Base-by-base conservation (phyloP, 306 rosid genomes). In the Begonia peltatifolia region DNA sequence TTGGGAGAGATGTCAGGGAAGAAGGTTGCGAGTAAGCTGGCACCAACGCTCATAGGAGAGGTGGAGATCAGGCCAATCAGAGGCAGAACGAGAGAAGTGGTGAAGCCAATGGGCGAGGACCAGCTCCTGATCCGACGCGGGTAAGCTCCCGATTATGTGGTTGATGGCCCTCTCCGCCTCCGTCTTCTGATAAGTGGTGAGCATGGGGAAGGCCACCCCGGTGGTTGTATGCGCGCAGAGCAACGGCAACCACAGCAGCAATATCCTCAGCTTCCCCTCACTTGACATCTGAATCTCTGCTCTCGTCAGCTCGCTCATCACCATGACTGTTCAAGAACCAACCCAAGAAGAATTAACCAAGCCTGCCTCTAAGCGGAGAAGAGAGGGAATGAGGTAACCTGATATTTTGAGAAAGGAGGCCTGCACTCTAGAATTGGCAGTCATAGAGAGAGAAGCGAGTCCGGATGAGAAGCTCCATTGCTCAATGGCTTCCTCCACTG, bases 1-100 rank as follows among this genome's bases (percentile, higher is more conserved):
- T 3, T 30, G 38, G 8, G 38, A 30, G 38, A 30, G 38, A 30
- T 30, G 1, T 30, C 38, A 30, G 38, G 38, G 38, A 30, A 30
- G 50, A 13, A 12, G 59, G 30, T 41, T 62, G 41, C 73, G 68
- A 38, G 68, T 62, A 41, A 41, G 51, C 23, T 56, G 63, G 63
- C 73, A 68, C 73, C 73, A 68, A 6, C 68, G 67, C 52, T 68
- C 73, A 11, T 68, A 61, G 17, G 73, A 46, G n/a, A 11, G 14
- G 46, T 61, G 73, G 44, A 68, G 73, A 62, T 68, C 62, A 4
- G 73, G 73, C 73, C 63, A 68, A 56, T 68, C 68, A 0, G 68
- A 68, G 23, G 54, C 56, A 7, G 73, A 63, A 2, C 62, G 46
- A 41, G 73, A n/a, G 15, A 61, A 68, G 47, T 68, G 58, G 35